Evolutionary conservation across 2,329 filamentous ascomycete species (phyloP).

Genomic region (Acarospora socialis): DNA sequence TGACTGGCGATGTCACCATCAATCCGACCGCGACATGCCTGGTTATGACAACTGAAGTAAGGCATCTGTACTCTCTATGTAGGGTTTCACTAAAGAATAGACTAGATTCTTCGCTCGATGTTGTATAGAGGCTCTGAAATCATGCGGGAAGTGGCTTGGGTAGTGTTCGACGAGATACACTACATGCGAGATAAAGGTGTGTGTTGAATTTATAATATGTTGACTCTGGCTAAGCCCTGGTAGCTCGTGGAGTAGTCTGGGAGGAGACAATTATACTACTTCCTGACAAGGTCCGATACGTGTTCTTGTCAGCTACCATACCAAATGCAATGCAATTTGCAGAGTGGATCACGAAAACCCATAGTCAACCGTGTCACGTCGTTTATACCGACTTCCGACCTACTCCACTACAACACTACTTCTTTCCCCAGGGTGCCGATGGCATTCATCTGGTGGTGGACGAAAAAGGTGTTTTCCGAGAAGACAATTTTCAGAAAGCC

Average conservation of each 20-base stretch:
- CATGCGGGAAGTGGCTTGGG: constrained; percentile 98
- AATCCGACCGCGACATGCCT: constrained; percentile 96
- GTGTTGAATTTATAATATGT: constrained; percentile 8
- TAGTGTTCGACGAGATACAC: constrained; percentile 96
- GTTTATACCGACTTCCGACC: constrained; percentile 98
- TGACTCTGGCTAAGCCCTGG: constrained; percentile 1
- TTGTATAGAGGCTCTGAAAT: constrained; percentile 96
- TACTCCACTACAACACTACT: constrained; percentile 93
- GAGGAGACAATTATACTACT: constrained; percentile 97
- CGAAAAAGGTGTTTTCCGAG: constrained; percentile 89
- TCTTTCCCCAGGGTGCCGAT: constrained; percentile 83
- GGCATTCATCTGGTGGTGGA: constrained; percentile 92
- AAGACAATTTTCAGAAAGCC: constrained; percentile 93
- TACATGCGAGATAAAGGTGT: constrained; percentile 81
- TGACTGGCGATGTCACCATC: constrained; percentile 98
- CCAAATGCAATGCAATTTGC: constrained; percentile 98
- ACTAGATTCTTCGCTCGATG: constrained; percentile 85
- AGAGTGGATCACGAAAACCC: constrained; percentile 97
- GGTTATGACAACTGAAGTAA: constrained; percentile 88
- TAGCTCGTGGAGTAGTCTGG: constrained; percentile 84
- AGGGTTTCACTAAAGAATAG: constrained; percentile 14
- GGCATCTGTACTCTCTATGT: constrained; percentile 4
- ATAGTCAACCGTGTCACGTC: constrained; percentile 94
- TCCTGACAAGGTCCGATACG: constrained; percentile 96
- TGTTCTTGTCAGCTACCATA: constrained; percentile 95